These are phyloP conservation scores for Bryoglossum gracile DNA, from an alignment of 495 filamentous ascomycete species.

Conservation along the genomic window DNA sequence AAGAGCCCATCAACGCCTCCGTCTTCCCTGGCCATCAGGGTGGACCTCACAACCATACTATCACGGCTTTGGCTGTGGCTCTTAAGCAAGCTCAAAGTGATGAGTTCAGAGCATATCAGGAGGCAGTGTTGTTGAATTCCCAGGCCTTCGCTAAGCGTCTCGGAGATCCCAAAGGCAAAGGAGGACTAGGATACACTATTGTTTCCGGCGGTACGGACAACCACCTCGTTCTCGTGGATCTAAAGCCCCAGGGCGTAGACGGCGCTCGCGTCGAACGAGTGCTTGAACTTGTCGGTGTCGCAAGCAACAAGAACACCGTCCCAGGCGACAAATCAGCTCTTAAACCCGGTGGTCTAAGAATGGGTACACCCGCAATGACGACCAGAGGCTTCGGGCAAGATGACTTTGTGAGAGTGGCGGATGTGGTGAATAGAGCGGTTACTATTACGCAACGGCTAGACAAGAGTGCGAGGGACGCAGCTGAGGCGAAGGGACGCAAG, in stretches of 20 bases:
- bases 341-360: conserved; percentile 82
- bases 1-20: conserved; percentile 88
- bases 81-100: conserved; percentile 83
- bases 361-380: conserved; percentile 96
- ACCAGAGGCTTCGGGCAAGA: conserved; percentile 81
- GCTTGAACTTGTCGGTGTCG: conserved; percentile 88
- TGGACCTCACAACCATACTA: conserved; percentile 98
- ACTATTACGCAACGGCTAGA: conserved; percentile 77
- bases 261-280: conserved; percentile 92
- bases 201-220: conserved; percentile 95
- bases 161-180: conserved; percentile 62
- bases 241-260: conserved; percentile 85
- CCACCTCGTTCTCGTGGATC: conserved; percentile 90
- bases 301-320: conserved; percentile 98
- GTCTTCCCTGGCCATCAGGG: conserved; percentile 99
- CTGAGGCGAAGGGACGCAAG: conserved; percentile 70
- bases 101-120: conserved; percentile 88
- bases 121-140: conserved; percentile 79
- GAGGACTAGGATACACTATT: conserved; percentile 79
- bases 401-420: conserved; percentile 85
- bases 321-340: conserved; percentile 91
- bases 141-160: conserved; percentile 74
- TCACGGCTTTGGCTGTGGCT: conserved; percentile 88
- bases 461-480: conserved; percentile 68
- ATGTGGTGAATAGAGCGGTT: conserved; percentile 89